Base-by-base conservation (phyloP, 768 basidiomycete species). In the Russula emetica region DNA sequence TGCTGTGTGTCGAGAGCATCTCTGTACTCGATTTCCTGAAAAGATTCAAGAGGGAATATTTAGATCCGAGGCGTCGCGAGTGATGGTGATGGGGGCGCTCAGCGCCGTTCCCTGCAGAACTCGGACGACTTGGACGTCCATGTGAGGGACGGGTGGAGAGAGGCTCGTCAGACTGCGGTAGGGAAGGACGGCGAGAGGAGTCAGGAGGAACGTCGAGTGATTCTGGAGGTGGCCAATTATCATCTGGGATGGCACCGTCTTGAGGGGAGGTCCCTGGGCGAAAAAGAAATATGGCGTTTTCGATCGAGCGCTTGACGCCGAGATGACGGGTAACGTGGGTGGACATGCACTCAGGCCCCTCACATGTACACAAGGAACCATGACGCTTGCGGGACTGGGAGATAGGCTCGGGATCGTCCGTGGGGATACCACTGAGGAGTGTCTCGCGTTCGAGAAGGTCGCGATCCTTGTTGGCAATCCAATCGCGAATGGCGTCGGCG, bases 231-330 rank as follows among this genome's bases (percentile, higher is more conserved):
- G 64, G 51, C 62, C 57, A 64, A 32, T 49, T 51, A 40, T 26
- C 47, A 26, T 64, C 58, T 10, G 52, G 16, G 42, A 24, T 20
- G 22, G 34, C 26, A n/a, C 40, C 30, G 44, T 64, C 66, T 60
- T 66, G 66, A 22, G 53, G 40, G 40, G 57, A 55, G 47, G 40
- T 55, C 0, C 58, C 66, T 18, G 62, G 20, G 18, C 63, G 58
- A 62, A 66, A 51, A 14, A 55, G 60, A 30, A 57, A 60, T 54
- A 69, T 32, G 5, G 85, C 83, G 49, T 85, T 87, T 71, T 93
- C 91, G 63, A 91, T 83, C 1, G 90, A 92, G 45, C 85, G 84
- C 73, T 93, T 92, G 64, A 92, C 81, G 60, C 86, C 85, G 44
- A 92, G 66, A 38, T 84, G 82, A 51, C 50, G 64, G 36, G 57